phyloP scores from a whole-genome alignment of 1,284 basidiomycete genomes.

The Clitocybe nebularis region DNA sequence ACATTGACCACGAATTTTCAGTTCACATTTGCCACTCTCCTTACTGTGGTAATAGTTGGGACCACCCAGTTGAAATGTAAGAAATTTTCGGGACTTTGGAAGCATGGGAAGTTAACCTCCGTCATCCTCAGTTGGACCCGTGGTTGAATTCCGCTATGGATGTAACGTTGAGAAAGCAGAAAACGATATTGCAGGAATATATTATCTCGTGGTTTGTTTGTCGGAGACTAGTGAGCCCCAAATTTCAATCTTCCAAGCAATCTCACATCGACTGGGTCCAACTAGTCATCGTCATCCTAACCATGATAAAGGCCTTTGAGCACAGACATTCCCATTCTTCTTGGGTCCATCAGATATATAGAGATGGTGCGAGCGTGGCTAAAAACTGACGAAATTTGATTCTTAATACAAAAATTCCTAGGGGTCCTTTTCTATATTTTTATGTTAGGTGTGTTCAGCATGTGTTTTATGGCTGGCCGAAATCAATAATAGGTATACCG shows the following conservation, averaged over 20 bases:
- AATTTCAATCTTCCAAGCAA: not conserved
- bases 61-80: not conserved
- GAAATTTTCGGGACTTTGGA: too few species aligned
- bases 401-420: not conserved
- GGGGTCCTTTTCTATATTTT: not conserved
- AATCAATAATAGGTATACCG: not conserved
- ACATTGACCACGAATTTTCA: not conserved
- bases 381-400: too few species aligned
- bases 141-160: slow-evolving; percentile 13
- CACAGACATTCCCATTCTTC: slow-evolving; percentile 27
- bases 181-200: slow-evolving; percentile 33
- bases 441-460: not conserved
- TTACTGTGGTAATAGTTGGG: slow-evolving; percentile 11
- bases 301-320: slow-evolving; percentile 32
- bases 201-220: slow-evolving; percentile 35
- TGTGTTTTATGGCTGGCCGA: not conserved
- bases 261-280: not conserved
- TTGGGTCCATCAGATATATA: slow-evolving; percentile 35
- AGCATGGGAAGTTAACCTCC: too few species aligned
- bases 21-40: not conserved
- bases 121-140: not conserved
- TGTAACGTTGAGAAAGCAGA: slow-evolving; percentile 28
- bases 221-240: slow-evolving; percentile 35
- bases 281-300: slow-evolving; percentile 35
- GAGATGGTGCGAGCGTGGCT: too few species aligned